Conservation (phyloP, 2,329 filamentous ascomycete species). For the Claviceps sp. region DNA sequence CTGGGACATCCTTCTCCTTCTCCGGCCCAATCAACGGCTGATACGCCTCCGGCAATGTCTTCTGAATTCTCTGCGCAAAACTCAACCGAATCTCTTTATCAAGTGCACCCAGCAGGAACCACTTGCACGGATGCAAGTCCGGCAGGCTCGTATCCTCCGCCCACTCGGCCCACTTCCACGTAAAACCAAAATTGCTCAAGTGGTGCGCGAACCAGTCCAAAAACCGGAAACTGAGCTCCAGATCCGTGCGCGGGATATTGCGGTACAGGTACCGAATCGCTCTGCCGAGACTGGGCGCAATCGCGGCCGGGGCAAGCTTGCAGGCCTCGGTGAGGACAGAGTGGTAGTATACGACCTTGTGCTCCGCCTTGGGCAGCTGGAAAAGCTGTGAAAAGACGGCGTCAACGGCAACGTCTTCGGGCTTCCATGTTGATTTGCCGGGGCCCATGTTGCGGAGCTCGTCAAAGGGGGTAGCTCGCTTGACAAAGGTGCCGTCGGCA, state of each 20-base stretch:
- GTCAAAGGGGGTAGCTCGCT: constrained; percentile 86
- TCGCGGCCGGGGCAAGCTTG: constrained; percentile 91
- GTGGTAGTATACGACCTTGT: constrained; percentile 95
- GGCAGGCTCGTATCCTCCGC: constrained; percentile 70
- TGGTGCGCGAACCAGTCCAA: constrained; percentile 98
- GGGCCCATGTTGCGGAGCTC: constrained; percentile 58
- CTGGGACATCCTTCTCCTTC: constrained; percentile 90
- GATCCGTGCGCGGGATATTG: constrained; percentile 67
- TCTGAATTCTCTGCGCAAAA: constrained; percentile 91
- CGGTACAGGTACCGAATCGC: constrained; percentile 88
- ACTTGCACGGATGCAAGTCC: constrained; percentile 72
- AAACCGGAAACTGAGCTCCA: constrained; percentile 78
- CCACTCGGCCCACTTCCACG: constrained; percentile 99
- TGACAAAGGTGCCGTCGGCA: constrained; percentile 77
- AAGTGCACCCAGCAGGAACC: constrained; percentile 79
- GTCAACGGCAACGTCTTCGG: constrained; percentile 94
- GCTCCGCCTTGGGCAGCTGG: constrained; percentile 72
- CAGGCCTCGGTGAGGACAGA: constrained; percentile 88
- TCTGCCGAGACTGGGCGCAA: constrained; percentile 83
- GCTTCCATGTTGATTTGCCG: constrained; percentile 76
- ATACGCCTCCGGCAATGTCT: constrained; percentile 77
- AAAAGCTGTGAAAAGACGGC: constrained; percentile 93
- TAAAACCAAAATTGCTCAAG: constrained; percentile 96
- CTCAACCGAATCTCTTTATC: constrained; percentile 96
- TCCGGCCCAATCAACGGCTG: constrained; percentile 67